Percentiles rank a stretch among this genome's conserved stretches.
Conservation (phyloP, 768 basidiomycete species). For the Pisolithus microcarpus region DNA sequence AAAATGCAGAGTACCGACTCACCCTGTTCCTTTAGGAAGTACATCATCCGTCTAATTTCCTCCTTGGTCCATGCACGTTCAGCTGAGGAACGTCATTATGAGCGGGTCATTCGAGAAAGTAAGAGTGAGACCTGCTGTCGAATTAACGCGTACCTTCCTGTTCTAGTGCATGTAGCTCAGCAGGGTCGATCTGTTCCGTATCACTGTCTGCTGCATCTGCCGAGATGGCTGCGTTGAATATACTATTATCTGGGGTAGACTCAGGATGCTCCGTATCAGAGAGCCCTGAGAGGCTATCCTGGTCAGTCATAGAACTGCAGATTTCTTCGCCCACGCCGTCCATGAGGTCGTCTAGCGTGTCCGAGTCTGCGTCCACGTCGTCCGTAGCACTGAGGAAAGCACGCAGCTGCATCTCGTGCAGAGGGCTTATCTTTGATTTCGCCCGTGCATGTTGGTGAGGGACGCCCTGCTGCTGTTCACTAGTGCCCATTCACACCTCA, state of each 20-base stretch:
- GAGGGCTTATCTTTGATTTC: slow-evolving; percentile 15
- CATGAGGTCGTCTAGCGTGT: slow-evolving; percentile 61
- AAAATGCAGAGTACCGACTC: slow-evolving; percentile 13
- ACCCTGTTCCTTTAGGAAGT: slow-evolving; percentile 71
- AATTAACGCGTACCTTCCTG: slow-evolving; percentile 37
- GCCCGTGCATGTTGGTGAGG: slow-evolving; percentile 12
- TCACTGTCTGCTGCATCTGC: slow-evolving; percentile 22
- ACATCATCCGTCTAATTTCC: slow-evolving; percentile 57
- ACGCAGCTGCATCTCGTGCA: slow-evolving; percentile 41
- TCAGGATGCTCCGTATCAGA: slow-evolving; percentile 21
- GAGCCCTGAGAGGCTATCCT: slow-evolving; percentile 21
- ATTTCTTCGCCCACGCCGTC: slow-evolving; percentile 33
- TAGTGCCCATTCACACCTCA: slow-evolving; percentile 18
- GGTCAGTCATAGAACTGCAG: slow-evolving; percentile 18
- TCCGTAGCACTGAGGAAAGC: slow-evolving; percentile 66
- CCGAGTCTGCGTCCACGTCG: slow-evolving; percentile 60
- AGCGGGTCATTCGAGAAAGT: slow-evolving; percentile 5
- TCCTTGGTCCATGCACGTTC: slow-evolving; percentile 51
- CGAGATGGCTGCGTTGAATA: slow-evolving; percentile 1
- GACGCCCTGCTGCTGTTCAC: slow-evolving; percentile 9
- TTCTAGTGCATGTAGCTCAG: slow-evolving; percentile 31
- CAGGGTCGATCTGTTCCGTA: slow-evolving; percentile 18
- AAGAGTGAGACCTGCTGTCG: not conserved
- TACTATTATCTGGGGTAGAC: slow-evolving; percentile 11
- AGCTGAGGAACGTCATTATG: slow-evolving; percentile 19